Base-by-base conservation (phyloP, 805 yeast genomes). In the Vanderwaltozyma yarrowii region DNA sequence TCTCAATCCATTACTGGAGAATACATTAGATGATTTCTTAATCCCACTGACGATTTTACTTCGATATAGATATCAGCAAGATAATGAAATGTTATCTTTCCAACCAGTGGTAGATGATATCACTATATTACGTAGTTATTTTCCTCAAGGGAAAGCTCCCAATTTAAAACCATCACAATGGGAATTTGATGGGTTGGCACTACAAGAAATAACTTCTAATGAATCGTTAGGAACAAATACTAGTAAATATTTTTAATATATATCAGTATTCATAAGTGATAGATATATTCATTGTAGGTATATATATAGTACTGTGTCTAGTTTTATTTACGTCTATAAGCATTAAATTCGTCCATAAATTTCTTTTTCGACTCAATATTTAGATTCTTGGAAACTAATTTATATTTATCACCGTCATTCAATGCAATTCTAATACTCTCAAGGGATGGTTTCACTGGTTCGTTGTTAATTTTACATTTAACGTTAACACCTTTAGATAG, bases 341-440 rank as follows among this genome's bases (percentile, higher is more conserved):
- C 30, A 10, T 38, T 34, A 15, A 19, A 38, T 17, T 34, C 62
- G 15, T 51, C 43, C 15, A 66, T 52, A 48, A 75, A 78, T 35
- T 62, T 59, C 4, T 46, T 41, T 54, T 78, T 78, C 14, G 70
- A 64, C 1, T 48, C 51, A 2, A 64, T 41, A 28, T 62, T 64
- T 25, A 78, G 60, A 2, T 64, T 64, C 13, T 59, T 59, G 4
- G 77, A 74, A 0, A 76, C 64, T 3, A 67, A 53, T 39, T 71
- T 69, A 39, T 73, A 56, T 38, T 72, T 66, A 23, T 80, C 80
- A 23, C 62, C 65, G 29, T 64, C 67, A 1, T 64, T 56, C 40
- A 72, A 43, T 1, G 56, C 44, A 12, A 42, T 36, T 41, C 66
- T 59, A 10, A 60, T 42, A n/a, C 47, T 47, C 4, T 43, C 47